Evolutionary conservation across 805 yeast genomes (phyloP).

Genomic region (Kodamaea kaohsiungensis): DNA sequence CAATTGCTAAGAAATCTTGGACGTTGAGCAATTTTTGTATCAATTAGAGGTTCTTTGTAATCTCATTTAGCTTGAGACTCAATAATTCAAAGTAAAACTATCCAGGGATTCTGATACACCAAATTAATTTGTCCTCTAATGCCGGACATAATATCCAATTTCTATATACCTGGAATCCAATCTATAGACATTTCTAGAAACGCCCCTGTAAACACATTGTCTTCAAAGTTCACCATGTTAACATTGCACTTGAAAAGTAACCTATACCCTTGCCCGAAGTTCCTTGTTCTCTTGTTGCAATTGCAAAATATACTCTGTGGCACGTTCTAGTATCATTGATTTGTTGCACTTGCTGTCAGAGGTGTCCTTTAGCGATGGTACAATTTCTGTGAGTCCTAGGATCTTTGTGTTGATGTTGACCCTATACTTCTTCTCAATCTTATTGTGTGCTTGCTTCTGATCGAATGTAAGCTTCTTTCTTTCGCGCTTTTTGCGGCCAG

Average conservation of each 20-base stretch:
- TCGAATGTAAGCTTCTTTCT: slow-evolving; percentile 56
- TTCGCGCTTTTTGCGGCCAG: slow-evolving; percentile 36
- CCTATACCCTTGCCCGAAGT: slow-evolving; percentile 11
- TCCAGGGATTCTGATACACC: background rate
- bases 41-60: too few relatives aligned
- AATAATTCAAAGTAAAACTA: background rate
- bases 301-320: slow-evolving; percentile 58
- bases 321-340: slow-evolving; percentile 67
- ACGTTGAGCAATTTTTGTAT: too few relatives aligned
- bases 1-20: too few relatives aligned
- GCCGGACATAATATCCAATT: background rate
- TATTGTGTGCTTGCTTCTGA: slow-evolving; percentile 73
- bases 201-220: background rate
- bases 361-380: slow-evolving; percentile 46
- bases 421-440: slow-evolving; percentile 69
- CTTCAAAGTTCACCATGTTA: background rate
- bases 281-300: slow-evolving; percentile 50
- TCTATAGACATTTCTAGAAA: background rate
- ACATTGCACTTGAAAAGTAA: background rate
- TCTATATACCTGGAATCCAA: background rate
- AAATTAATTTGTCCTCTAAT: background rate
- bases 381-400: slow-evolving; percentile 63
- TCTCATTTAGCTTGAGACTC: too few relatives aligned
- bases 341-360: slow-evolving; percentile 51
- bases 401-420: slow-evolving; percentile 72